A percentile compares a stretch with the other conserved stretches of the same genome.
Evolutionary conservation across 148 eudicot genomes (phyloP).

Genomic region (Nepenthes mirabilis): DNA sequence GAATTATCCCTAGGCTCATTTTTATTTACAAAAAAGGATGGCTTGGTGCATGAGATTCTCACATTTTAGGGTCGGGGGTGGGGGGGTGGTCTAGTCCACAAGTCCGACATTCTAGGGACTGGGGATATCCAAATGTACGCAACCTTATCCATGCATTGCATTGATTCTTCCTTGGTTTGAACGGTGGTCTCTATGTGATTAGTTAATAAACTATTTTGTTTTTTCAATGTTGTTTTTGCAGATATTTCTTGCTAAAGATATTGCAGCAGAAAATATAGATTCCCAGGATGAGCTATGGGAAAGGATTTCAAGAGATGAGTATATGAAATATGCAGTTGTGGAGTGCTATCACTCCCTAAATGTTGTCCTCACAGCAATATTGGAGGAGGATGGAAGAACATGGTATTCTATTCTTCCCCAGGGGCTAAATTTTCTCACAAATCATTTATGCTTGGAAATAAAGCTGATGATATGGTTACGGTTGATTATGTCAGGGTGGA

Average conservation of each 20-base stretch:
- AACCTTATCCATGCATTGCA: too few relatives aligned
- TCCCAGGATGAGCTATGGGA: constrained; percentile 83
- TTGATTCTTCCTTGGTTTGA: too few relatives aligned
- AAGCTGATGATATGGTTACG: constrained; percentile 1
- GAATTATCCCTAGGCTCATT: background rate
- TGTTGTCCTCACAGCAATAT: constrained; percentile 50
- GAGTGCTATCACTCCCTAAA: constrained; percentile 66
- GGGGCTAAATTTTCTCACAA: background rate
- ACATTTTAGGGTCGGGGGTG: too few relatives aligned
- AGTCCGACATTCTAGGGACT: too few relatives aligned
- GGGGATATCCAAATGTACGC: too few relatives aligned
- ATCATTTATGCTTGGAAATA: background rate
- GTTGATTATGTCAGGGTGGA: constrained; percentile 57
- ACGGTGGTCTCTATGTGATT: too few relatives aligned
- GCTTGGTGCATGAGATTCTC: too few relatives aligned
- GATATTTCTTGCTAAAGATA: constrained; percentile 89
- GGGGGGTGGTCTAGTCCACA: too few relatives aligned
- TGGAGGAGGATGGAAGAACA: constrained; percentile 81
- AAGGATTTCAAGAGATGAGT: constrained; percentile 76
- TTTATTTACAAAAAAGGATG: background rate
- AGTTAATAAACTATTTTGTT: too few relatives aligned
- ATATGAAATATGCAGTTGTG: constrained; percentile 92
- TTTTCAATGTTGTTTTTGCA: constrained; percentile 8
- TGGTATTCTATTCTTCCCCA: constrained; percentile 28
- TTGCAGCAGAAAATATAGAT: constrained; percentile 69